Evolutionary conservation across 2,329 filamentous ascomycete genomes (phyloP), one percentile per base, ranked within the genome.

Genomic region (Scedosporium boydii): DNA sequence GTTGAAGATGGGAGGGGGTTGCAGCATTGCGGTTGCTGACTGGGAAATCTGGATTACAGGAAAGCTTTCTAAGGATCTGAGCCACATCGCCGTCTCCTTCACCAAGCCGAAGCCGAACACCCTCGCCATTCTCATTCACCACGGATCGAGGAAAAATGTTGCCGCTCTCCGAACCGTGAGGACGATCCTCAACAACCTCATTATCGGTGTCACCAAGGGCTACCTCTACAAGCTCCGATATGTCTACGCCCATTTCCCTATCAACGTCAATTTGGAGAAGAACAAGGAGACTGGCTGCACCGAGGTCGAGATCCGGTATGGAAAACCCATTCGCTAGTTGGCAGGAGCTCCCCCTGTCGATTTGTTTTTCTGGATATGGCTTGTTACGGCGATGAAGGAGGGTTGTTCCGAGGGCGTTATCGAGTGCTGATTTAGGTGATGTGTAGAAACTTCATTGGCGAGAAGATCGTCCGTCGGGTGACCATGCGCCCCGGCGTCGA

Each of bases 221-320:
- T 99, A 89, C 91, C 96, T 96, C 85, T 99, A 99, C 90, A 99
- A 99, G 91, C 98, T 99, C 93, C 91, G 96, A 76, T 99, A 99
- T 85, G 95, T 99, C 81, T 99, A 99, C 80, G 95, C 95, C 78
- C 95, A 99, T 89, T 99, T 99, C 78, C 95, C 95, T 82, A 99
- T 99, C 91, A 99, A 99, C 87, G 93, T 99, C 84, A 98, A 97
- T 86, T 81, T 99, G 71, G 92, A 96, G 74, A 93, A 97, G 89
- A 93, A 93, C 87, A 78, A 80, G 75, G 95, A 98, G 83, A 95
- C 91, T 68, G 93, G 88, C 71, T 81, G 88, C 72, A 89, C 76
- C 77, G 90, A 96, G 81, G 90, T 99, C 76, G 95, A 99, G 88
- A 98, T 99, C 85, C 89, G 95, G 89, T 93, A 87, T 73, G 88